These are phyloP conservation scores for Clarireedia hainanense DNA, from an alignment of 2,329 filamentous ascomycete species.

Conservation along the genomic window DNA sequence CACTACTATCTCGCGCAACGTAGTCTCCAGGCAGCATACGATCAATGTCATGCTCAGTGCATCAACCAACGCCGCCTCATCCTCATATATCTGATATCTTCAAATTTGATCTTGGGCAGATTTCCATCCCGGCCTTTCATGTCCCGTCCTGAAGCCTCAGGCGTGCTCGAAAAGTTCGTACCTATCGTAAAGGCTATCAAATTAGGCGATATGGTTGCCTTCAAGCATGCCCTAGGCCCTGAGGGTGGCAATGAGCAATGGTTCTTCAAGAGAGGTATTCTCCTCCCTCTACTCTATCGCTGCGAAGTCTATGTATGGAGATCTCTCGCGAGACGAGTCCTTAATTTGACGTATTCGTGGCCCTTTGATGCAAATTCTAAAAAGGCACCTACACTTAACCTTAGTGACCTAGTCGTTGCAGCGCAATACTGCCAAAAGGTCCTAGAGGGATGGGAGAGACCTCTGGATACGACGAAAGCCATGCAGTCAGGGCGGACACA, in stretches of 20 bases:
- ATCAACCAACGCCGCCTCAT: constrained; percentile 70
- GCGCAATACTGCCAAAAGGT: constrained; percentile 58
- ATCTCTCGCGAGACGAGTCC: constrained; percentile 68
- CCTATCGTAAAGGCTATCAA: constrained; percentile 68
- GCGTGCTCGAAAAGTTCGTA: constrained; percentile 57
- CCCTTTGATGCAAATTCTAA: constrained; percentile 49
- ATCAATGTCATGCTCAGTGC: constrained; percentile 67
- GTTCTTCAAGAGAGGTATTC: constrained; percentile 68
- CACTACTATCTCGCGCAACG: constrained; percentile 72
- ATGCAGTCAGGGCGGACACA: constrained; percentile 29
- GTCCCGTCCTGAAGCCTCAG: constrained; percentile 59
- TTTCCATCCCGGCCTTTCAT: constrained; percentile 66
- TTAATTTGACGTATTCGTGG: constrained; percentile 69
- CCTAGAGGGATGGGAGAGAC: constrained; percentile 46
- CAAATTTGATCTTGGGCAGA: constrained; percentile 76
- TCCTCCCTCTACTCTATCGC: constrained; percentile 67
- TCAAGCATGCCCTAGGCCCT: constrained; percentile 59
- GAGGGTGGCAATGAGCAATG: constrained; percentile 52
- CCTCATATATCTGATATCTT: constrained; percentile 73
- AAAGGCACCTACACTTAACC: constrained; percentile 66
- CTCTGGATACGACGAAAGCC: constrained; percentile 24
- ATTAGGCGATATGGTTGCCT: constrained; percentile 65
- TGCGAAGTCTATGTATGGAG: constrained; percentile 81
- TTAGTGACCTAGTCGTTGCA: constrained; percentile 58
- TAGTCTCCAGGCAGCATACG: constrained; percentile 72